Evolutionary conservation across 768 basidiomycete genomes (phyloP), one percentile per base, ranked within the genome.

Genomic region (Tricholomella constricta): DNA sequence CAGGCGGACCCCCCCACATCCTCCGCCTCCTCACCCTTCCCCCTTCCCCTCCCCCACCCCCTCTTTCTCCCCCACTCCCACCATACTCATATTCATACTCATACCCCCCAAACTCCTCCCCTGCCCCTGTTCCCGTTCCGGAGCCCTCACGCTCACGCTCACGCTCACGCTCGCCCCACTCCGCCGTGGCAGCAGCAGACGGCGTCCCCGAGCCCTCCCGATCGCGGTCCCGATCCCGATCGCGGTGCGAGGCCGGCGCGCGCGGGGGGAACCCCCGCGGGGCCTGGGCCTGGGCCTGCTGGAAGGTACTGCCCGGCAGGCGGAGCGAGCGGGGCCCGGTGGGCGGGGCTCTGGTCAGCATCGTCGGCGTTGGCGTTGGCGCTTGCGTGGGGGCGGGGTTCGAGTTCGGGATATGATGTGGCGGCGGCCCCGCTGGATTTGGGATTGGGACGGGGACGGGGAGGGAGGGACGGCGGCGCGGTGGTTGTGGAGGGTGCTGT

Each of bases 21-120:
- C 34, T 78, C 60, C 35, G 76, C 74, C 31, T 74, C 70, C 6
- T 29, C 6, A 74, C 74, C 2, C 72, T 72, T 22, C 72, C 73
- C 15, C n/a, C n/a, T n/a, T n/a, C n/a, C n/a, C n/a, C n/a, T n/a
- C n/a, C n/a, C n/a, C n/a, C n/a, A n/a, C n/a, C n/a, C n/a, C n/a
- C n/a, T n/a, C n/a, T n/a, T n/a, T 29, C 6, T 29, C 29, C 29
- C 6, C 29, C 29, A 6, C 29, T 29, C 6, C 29, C 29, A 29
- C 6, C 6, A 29, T 29, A 29, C 29, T 29, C 29, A 29, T 29
- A 11, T 11, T 6, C 29, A 29, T 11, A 29, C 6, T 29, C 29
- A 11, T 29, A 29, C 11, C 29, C 29, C 6, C 29, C 29, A 6
- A 11, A 11, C 29, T 11, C 29, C 29, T 29, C 6, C 29, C 29